Evolutionary conservation across 202 grass and related monocot genomes (phyloP).

Genomic region (Dendrocalamus latiflorus): DNA sequence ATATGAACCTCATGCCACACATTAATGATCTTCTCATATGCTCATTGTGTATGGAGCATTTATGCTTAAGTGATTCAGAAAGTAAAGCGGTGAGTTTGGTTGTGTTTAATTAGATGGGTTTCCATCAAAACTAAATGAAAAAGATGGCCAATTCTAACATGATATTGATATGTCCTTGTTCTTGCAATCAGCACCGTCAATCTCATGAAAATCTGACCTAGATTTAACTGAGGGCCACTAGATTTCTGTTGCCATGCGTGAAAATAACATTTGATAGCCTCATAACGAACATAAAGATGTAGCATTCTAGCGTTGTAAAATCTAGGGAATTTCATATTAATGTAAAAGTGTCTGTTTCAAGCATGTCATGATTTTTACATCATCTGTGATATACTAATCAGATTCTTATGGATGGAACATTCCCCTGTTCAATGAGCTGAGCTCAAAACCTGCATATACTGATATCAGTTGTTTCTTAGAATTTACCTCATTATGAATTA

Average conservation of each 20-base stretch:
- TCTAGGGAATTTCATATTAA: no score
- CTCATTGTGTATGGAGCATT: slow-evolving; percentile 1
- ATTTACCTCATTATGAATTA: neutral
- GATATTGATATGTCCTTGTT: no score
- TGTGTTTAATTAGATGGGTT: neutral
- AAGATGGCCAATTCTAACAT: neutral
- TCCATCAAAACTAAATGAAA: neutral
- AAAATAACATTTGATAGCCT: no score
- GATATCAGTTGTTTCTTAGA: neutral
- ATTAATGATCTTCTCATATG: slow-evolving; percentile 1
- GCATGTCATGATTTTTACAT: no score
- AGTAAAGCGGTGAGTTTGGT: neutral
- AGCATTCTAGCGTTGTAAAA: no score
- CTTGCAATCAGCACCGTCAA: no score
- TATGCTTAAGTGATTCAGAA: neutral
- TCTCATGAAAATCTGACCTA: no score
- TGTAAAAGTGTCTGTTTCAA: no score
- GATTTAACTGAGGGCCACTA: no score
- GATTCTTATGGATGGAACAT: neutral
- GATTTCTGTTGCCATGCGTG: no score
- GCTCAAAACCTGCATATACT: neutral
- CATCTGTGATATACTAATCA: neutral
- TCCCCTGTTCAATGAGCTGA: neutral
- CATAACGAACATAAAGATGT: no score
- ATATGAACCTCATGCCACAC: neutral